Percentiles rank a stretch among this genome's conserved stretches.
phyloP scores from a whole-genome alignment of 129 eudicot genomes.

The Chrysanthemum lavandulifolium region DNA sequence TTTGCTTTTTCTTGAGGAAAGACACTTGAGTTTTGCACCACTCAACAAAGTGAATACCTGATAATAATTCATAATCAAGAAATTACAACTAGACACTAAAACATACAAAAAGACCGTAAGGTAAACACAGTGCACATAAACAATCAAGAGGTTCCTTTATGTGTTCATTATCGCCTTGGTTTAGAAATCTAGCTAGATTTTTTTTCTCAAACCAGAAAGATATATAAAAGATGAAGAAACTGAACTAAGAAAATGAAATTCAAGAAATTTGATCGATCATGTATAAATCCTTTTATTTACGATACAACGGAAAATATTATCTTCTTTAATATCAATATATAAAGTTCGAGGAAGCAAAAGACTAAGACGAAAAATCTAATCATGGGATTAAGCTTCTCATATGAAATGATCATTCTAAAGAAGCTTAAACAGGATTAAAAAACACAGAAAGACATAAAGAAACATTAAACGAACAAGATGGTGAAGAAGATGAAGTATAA shows the following conservation, averaged over 20 bases:
- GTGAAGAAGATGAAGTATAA: constrained; percentile 18
- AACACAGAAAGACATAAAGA: not conserved
- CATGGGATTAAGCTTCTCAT: not conserved
- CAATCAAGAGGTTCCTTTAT: constrained; percentile 17
- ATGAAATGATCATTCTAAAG: not conserved
- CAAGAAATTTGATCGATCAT: not conserved
- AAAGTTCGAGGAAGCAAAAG: not conserved
- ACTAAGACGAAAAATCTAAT: not conserved
- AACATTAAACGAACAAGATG: constrained; percentile 17
- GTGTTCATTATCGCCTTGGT: constrained; percentile 7
- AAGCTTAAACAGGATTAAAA: not conserved
- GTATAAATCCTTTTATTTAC: too few relatives aligned
- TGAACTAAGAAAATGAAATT: constrained; percentile 13
- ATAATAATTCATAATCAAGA: constrained; percentile 29
- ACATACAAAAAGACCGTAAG: constrained; percentile 15
- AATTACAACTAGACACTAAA: constrained; percentile 15
- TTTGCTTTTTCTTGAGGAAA: constrained; percentile 58
- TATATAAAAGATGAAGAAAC: not conserved
- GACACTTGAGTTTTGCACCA: constrained; percentile 50
- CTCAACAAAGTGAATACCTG: constrained; percentile 38
- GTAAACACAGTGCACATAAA: constrained; percentile 13
- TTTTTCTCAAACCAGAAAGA: not conserved
- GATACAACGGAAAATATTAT: not conserved
- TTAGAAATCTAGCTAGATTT: constrained; percentile 8
- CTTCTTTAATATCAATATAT: not conserved